These are phyloP conservation scores for Epichloe uncinata DNA, from an alignment of 2,329 filamentous ascomycete genomes.

Conservation along the genomic window DNA sequence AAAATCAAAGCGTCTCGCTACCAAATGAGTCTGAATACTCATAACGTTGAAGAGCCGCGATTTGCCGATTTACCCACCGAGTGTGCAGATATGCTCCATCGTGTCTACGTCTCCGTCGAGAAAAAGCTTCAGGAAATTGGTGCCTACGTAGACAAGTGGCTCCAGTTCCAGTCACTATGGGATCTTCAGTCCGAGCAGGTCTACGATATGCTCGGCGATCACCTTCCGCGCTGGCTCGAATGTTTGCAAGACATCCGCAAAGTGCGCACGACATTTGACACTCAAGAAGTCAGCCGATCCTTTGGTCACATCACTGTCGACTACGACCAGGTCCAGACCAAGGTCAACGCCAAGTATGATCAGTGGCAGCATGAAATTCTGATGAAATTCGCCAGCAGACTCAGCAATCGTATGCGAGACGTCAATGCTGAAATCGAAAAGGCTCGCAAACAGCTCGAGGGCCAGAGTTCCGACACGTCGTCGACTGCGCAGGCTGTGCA, in stretches of 20 bases:
- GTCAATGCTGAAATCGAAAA: conserved; percentile 86
- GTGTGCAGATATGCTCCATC: conserved; percentile 65
- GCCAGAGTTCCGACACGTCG: conserved; percentile 81
- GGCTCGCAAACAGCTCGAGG: conserved; percentile 78
- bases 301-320: conserved; percentile 94
- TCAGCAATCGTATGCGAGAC: conserved; percentile 83
- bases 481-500: conserved; percentile 95
- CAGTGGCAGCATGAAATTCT: conserved; percentile 98
- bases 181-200: conserved; percentile 93
- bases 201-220: conserved; percentile 81
- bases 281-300: conserved; percentile 79
- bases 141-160: conserved; percentile 89
- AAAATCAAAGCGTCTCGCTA: conserved; percentile 94
- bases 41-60: conserved; percentile 49
- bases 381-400: conserved; percentile 78
- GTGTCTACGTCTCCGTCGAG: conserved; percentile 75
- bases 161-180: conserved; percentile 97
- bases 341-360: conserved; percentile 98
- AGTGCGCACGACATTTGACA: conserved; percentile 91
- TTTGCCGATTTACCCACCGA: conserved; percentile 77
- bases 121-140: conserved; percentile 68
- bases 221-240: conserved; percentile 86
- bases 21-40: conserved; percentile 68
- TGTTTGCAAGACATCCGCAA: conserved; percentile 95
- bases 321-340: conserved; percentile 96